These are phyloP conservation scores for Coniochaeta sp. DNA, from an alignment of 2,329 filamentous ascomycete genomes.

Conservation along the genomic window DNA sequence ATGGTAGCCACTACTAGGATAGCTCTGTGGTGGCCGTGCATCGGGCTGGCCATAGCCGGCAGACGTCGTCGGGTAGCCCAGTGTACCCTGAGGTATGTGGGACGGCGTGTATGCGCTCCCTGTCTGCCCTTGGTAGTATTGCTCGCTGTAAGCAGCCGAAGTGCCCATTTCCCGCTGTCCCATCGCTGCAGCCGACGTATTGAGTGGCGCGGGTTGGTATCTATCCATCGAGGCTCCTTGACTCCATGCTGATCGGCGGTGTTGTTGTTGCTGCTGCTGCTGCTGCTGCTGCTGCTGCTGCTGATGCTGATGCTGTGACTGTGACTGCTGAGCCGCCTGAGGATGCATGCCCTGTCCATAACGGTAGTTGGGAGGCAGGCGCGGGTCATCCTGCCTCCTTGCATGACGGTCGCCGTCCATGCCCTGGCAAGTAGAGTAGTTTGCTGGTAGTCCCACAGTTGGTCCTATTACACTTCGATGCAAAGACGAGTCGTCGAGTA, in stretches of 20 bases:
- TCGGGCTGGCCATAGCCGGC: slow-evolving; percentile 53
- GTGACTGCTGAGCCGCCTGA: slow-evolving; percentile 30
- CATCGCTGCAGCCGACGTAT: slow-evolving; percentile 37
- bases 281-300: neutral
- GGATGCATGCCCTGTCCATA: neutral
- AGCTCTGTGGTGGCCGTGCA: slow-evolving; percentile 46
- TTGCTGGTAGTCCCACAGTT: neutral
- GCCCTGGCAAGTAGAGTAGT: slow-evolving; percentile 26
- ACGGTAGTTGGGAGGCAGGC: slow-evolving; percentile 48
- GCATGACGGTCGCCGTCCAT: slow-evolving; percentile 75
- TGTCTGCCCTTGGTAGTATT: slow-evolving; percentile 50
- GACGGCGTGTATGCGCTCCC: slow-evolving; percentile 38
- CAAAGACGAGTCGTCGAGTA: neutral
- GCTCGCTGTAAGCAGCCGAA: slow-evolving; percentile 45
- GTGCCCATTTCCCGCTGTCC: slow-evolving; percentile 40
- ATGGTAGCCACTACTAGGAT: slow-evolving; percentile 45
- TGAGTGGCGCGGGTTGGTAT: slow-evolving; percentile 41
- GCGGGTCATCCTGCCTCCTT: slow-evolving; percentile 68
- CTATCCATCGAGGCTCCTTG: slow-evolving; percentile 38
- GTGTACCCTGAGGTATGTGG: slow-evolving; percentile 46
- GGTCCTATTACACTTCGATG: neutral
- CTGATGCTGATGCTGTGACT: neutral
- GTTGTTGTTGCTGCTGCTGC: slow-evolving; percentile 23
- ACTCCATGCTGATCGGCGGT: slow-evolving; percentile 25
- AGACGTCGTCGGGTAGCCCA: slow-evolving; percentile 44